Evolutionary conservation across 2,329 filamentous ascomycete species (phyloP).

Genomic region (Fusarium sp.): DNA sequence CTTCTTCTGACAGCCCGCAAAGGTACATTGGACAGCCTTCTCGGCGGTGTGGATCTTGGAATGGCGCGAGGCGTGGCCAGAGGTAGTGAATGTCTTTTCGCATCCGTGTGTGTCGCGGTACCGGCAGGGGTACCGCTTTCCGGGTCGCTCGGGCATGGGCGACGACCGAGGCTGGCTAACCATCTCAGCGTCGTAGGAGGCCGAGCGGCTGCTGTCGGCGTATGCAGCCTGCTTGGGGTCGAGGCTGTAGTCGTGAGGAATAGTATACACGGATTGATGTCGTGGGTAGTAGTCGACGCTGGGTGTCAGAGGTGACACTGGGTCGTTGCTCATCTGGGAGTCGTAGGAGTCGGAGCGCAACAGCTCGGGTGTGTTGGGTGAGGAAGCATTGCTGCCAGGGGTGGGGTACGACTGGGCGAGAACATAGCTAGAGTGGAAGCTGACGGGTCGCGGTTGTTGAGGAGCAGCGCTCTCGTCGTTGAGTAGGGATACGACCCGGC

Average conservation of each 20-base stretch:
- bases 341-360: conserved; percentile 68
- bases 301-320: conserved; percentile 64
- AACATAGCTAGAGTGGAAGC: conserved; percentile 50
- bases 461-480: conserved; percentile 57
- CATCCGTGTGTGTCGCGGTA: conserved; percentile 75
- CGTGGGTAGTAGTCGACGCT: conserved; percentile 55
- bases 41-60: conserved; percentile 85
- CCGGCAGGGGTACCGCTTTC: conserved; percentile 77
- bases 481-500: conserved; percentile 65
- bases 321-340: conserved; percentile 64
- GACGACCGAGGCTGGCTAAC: conserved; percentile 51
- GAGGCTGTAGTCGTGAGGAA: conserved; percentile 47
- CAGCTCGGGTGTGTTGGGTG: conserved; percentile 64
- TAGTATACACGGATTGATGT: conserved; percentile 51
- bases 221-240: conserved; percentile 55
- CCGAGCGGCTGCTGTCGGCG: conserved; percentile 55
- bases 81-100: conserved; percentile 82
- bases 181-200: conserved; percentile 60
- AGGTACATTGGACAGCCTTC: conserved; percentile 75
- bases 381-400: conserved; percentile 54
- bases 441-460: conserved; percentile 37
- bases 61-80: conserved; percentile 83
- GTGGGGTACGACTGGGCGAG: conserved; percentile 48
- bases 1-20: conserved; percentile 75
- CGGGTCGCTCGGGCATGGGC: conserved; percentile 54